Evolutionary conservation across 805 yeast genomes (phyloP).

Genomic region (Spathaspora boniae): DNA sequence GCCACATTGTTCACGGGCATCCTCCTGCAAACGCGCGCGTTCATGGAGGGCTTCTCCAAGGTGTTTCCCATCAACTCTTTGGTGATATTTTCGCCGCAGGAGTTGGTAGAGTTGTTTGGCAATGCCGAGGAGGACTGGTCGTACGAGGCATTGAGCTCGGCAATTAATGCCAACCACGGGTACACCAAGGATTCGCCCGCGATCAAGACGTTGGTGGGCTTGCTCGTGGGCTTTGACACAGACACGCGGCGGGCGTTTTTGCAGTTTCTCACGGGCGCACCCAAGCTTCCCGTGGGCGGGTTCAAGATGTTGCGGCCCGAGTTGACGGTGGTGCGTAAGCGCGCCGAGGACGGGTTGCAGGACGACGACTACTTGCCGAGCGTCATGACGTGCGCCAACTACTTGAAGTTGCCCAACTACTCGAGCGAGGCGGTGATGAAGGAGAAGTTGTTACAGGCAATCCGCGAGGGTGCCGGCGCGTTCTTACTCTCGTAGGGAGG

Average conservation of each 20-base stretch:
- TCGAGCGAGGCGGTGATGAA: slow-evolving; percentile 58
- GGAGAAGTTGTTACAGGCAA: slow-evolving; percentile 60
- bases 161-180: slow-evolving; percentile 87
- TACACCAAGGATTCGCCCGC: slow-evolving; percentile 66
- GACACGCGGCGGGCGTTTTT: slow-evolving; percentile 68
- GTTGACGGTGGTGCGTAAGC: slow-evolving; percentile 82
- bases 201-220: slow-evolving; percentile 56
- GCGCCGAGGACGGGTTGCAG: slow-evolving; percentile 62
- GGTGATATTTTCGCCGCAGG: slow-evolving; percentile 68
- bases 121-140: slow-evolving; percentile 87
- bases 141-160: slow-evolving; percentile 50
- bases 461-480: slow-evolving; percentile 85
- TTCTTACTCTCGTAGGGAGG: slow-evolving; percentile 65
- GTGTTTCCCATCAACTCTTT: slow-evolving; percentile 79
- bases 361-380: slow-evolving; percentile 88
- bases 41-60: slow-evolving; percentile 74
- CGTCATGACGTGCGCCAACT: slow-evolving; percentile 98
- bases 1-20: slow-evolving; percentile 63
- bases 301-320: slow-evolving; percentile 78
- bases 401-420: slow-evolving; percentile 84
- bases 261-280: slow-evolving; percentile 90
- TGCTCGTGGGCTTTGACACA: slow-evolving; percentile 52
- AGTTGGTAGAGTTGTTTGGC: slow-evolving; percentile 70
- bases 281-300: slow-evolving; percentile 91
- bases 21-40: slow-evolving; percentile 57